These are phyloP conservation scores for Colletotrichum chrysophilum DNA, from an alignment of 2,329 filamentous ascomycete genomes.

Conservation along the genomic window DNA sequence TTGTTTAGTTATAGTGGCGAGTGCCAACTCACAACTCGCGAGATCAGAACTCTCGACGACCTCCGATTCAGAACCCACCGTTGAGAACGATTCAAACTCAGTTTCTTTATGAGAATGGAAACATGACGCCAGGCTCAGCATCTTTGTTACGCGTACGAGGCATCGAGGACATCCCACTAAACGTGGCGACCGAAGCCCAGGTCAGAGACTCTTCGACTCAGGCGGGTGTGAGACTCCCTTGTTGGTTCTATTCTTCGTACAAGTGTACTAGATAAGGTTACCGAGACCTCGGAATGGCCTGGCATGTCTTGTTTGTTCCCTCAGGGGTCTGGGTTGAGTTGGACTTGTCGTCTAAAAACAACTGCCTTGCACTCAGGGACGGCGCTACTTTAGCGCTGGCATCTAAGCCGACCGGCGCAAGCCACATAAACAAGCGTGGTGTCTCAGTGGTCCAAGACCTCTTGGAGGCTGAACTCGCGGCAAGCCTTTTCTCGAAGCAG, in stretches of 20 bases:
- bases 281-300: neutral
- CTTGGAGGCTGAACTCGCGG: slow-evolving; percentile 1
- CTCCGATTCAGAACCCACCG: neutral
- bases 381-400: neutral
- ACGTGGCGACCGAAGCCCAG: neutral
- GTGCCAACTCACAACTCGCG: neutral
- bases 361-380: neutral
- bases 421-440: neutral
- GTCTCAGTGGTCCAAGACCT: slow-evolving; percentile 8
- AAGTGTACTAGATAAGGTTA: neutral
- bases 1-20: neutral
- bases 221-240: neutral
- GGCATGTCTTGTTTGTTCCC: neutral
- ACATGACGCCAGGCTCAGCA: neutral
- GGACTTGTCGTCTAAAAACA: neutral
- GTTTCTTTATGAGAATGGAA: neutral
- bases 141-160: neutral
- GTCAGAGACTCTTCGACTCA: neutral
- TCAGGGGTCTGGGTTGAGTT: neutral
- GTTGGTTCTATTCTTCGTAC: neutral
- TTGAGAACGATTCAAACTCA: neutral
- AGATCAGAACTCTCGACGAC: neutral
- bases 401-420: neutral
- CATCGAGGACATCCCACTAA: neutral
- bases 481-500: neutral